Percentiles rank a stretch among this genome's conserved stretches.
phyloP scores from a whole-genome alignment of 345 rosid species.

The Dimocarpus longan region DNA sequence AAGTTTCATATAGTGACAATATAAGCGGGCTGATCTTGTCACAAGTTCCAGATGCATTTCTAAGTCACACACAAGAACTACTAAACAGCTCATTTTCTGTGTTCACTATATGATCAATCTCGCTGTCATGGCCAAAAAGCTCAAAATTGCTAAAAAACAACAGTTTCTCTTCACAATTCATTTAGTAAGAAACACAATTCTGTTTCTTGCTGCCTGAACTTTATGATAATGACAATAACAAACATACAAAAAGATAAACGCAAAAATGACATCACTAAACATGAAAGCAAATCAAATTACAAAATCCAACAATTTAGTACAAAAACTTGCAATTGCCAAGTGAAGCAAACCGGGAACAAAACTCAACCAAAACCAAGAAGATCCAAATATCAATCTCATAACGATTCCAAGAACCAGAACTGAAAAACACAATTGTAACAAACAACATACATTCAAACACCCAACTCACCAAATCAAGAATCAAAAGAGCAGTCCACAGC shows the following conservation, averaged over 20 bases:
- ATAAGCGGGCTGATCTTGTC: background rate
- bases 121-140: background rate
- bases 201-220: background rate
- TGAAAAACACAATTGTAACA: background rate
- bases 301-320: background rate
- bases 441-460: background rate
- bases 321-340: background rate
- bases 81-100: background rate
- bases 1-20: background rate
- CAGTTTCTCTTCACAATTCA: background rate
- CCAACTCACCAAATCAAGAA: slow-evolving; percentile 27
- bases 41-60: background rate
- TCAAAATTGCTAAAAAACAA: background rate
- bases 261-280: background rate
- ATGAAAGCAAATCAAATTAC: slow-evolving; percentile 13
- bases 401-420: background rate
- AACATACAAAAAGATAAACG: background rate
- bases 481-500: slow-evolving; percentile 35
- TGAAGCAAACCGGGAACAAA: background rate
- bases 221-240: background rate
- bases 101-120: background rate
- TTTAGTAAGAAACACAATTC: background rate
- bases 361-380: background rate
- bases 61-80: background rate
- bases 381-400: background rate